Conservation (phyloP, 495 filamentous ascomycete species). For the Penicillium roqueforti region DNA sequence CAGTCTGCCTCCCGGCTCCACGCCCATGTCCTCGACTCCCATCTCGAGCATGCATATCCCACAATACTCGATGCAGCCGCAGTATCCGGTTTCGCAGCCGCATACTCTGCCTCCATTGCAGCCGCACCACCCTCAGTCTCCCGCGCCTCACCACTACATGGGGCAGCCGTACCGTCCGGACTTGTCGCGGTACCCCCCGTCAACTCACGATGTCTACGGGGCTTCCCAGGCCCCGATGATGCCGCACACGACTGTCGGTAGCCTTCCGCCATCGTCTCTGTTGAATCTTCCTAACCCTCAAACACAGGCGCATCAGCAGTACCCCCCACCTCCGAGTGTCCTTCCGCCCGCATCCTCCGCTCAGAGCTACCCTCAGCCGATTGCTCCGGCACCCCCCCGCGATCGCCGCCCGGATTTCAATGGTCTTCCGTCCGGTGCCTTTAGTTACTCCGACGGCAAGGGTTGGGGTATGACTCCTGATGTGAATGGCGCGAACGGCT, state of each 20-base stretch:
- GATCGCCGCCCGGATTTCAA: conserved; percentile 50
- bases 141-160: conserved; percentile 54
- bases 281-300: conserved; percentile 49
- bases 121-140: conserved; percentile 51
- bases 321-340: conserved; percentile 58
- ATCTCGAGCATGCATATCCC: conserved; percentile 49
- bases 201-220: conserved; percentile 58
- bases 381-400: conserved; percentile 63
- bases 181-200: conserved; percentile 57
- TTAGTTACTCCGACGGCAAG: conserved; percentile 48
- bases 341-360: conserved; percentile 61
- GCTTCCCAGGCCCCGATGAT: conserved; percentile 43
- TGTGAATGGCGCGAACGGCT: conserved; percentile 40
- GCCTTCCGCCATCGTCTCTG: conserved; percentile 50
- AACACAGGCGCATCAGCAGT: conserved; percentile 52
- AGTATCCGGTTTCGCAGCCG: conserved; percentile 54
- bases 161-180: conserved; percentile 57
- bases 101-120: conserved; percentile 72
- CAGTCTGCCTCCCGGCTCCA: conserved; percentile 51
- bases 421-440: conserved; percentile 61
- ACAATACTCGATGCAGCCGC: conserved; percentile 52
- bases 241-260: conserved; percentile 56
- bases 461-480: conserved; percentile 39
- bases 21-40: conserved; percentile 41
- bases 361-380: conserved; percentile 65